phyloP scores from a whole-genome alignment of 2,329 filamentous ascomycete species.

The Escovopsis weberi region DNA sequence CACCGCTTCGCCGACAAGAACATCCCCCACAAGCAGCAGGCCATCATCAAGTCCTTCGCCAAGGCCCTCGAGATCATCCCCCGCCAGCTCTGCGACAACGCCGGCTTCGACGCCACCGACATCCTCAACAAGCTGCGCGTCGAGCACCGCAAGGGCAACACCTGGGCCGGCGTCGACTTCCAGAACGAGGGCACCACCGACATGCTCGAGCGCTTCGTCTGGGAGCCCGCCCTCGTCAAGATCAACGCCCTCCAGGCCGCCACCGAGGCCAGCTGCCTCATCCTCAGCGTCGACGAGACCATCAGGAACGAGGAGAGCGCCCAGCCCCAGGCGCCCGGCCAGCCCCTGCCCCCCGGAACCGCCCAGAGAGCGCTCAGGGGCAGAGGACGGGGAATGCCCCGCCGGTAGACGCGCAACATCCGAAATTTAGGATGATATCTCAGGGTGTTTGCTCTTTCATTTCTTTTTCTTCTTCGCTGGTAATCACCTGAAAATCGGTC shows the following conservation, averaged over 20 bases:
- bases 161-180: conserved; percentile 95
- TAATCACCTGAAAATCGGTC: not conserved
- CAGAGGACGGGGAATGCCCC: conserved; percentile 78
- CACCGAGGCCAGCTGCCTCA: conserved; percentile 88
- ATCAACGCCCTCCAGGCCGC: conserved; percentile 94
- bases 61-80: conserved; percentile 96
- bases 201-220: conserved; percentile 92
- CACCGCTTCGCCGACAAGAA: conserved; percentile 88
- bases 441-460: not conserved
- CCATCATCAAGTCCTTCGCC: conserved; percentile 94
- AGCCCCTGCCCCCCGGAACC: conserved; percentile 62
- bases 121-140: conserved; percentile 93
- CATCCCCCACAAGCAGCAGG: conserved; percentile 87
- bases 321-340: conserved; percentile 64
- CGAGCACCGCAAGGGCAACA: conserved; percentile 84
- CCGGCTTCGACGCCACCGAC: conserved; percentile 94
- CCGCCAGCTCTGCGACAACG: conserved; percentile 94
- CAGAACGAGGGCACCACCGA: conserved; percentile 79
- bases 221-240: conserved; percentile 94
- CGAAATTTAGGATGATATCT: not conserved
- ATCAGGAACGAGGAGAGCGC: conserved; percentile 95
- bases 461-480: too few species aligned
- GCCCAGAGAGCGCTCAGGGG: conserved; percentile 79
- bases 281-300: conserved; percentile 92
- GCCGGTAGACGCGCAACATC: conserved; percentile 37